Base-by-base conservation (phyloP, 2,329 filamentous ascomycete genomes). In the Cadophora malorum region DNA sequence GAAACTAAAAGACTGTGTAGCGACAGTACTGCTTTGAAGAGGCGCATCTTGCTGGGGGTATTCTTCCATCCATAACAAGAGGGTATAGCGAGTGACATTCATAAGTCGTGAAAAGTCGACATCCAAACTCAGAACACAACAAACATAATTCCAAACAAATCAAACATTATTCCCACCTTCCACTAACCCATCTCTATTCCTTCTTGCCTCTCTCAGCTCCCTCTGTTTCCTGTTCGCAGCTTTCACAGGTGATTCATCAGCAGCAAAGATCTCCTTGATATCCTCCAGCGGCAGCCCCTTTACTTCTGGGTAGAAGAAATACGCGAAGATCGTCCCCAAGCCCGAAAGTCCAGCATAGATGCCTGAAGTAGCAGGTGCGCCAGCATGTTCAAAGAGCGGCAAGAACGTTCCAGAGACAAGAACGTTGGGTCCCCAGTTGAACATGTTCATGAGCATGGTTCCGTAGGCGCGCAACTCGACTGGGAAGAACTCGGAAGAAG, bases 361-460 rank as follows among this genome's bases (percentile, higher is more conserved):
- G 2, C 4, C 52, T 1, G 12, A 33, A 2, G 52, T 55, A 3
- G 14, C 14, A 14, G 14, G 14, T 19, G 52, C 14, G 8, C 25
- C 25, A 2, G 25, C 16, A 9, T 55, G 1, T 16, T 55, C 52
- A 5, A 55, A n/a, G 6, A 19, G 25, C 8, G 28, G 16, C 25
- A 55, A 9, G 23, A 33, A 55, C 8, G 50, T 31, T 31, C 12
- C 23, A 31, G 50, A 53, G 10, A 53, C 14, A 16, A 53, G 10
- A 10, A 55, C 7, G 8, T 55, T 55, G 0, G 52, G 28, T 1
- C 14, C 25, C 52, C 52, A 55, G 9, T 55, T 55, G 7, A 19
- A 55, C 52, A 55, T 31, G 5, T 31, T 33, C 52, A 55, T 55
- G 12, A 33, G 14, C 52, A 55, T 55, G 25, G 52, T 33, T n/a